Evolutionary conservation across 2,329 filamentous ascomycete genomes (phyloP).

Genomic region (Claviceps fusiformis): DNA sequence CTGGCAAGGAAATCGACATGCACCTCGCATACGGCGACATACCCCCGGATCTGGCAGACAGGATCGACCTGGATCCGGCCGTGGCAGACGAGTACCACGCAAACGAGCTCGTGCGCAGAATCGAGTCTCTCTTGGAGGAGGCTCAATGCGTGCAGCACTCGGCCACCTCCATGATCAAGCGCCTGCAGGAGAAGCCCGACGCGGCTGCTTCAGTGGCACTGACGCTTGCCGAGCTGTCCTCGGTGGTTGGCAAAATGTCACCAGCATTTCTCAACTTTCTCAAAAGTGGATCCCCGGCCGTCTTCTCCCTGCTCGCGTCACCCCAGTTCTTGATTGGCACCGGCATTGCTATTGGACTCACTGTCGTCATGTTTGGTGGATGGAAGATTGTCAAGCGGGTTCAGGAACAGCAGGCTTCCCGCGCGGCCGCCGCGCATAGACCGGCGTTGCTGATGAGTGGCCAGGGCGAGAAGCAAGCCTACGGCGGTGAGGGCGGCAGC

Average conservation of each 20-base stretch:
- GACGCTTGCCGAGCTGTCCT: constrained; percentile 81
- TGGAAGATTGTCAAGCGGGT: constrained; percentile 96
- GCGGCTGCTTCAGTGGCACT: constrained; percentile 88
- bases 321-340: constrained; percentile 93
- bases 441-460: constrained; percentile 13
- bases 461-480: constrained; percentile 16
- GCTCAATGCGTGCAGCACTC: constrained; percentile 80
- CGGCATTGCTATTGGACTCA: constrained; percentile 81
- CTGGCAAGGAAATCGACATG: constrained; percentile 59
- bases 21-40: constrained; percentile 81
- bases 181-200: constrained; percentile 59
- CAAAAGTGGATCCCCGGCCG: constrained; percentile 69
- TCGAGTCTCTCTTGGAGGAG: constrained; percentile 70
- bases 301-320: constrained; percentile 74
- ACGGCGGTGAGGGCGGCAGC: constrained; percentile 13
- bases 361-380: constrained; percentile 86
- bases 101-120: constrained; percentile 51
- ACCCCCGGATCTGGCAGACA: constrained; percentile 49
- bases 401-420: constrained; percentile 24
- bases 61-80: constrained; percentile 32
- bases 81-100: constrained; percentile 36
- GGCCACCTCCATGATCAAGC: constrained; percentile 67
- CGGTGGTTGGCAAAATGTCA: constrained; percentile 68
- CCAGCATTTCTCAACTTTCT: constrained; percentile 63
- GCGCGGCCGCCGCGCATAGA: constrained; percentile 15